Evolutionary conservation across 2,329 filamentous ascomycete genomes (phyloP).

Genomic region (Paraphoma sp.): DNA sequence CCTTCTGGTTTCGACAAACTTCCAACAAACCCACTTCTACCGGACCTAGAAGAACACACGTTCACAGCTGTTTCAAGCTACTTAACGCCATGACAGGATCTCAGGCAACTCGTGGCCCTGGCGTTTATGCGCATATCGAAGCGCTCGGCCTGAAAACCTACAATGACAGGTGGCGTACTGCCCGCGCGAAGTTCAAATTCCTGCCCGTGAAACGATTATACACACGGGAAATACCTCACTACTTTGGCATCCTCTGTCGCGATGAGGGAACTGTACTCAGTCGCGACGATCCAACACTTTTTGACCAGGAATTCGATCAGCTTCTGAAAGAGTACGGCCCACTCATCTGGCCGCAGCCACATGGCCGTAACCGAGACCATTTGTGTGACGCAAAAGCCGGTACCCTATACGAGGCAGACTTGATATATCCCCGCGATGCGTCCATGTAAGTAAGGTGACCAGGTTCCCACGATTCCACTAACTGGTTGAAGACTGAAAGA

Average conservation of each 20-base stretch:
- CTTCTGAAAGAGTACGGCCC: constrained; percentile 16
- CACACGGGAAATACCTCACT: constrained; percentile 9
- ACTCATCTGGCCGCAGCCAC: constrained; percentile 16
- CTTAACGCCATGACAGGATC: neutral
- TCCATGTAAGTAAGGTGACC: constrained; percentile 2
- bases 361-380: constrained; percentile 9
- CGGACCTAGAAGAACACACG: too few species aligned
- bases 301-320: constrained; percentile 17
- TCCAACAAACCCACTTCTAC: too few species aligned
- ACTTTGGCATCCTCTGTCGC: constrained; percentile 13
- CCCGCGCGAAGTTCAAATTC: neutral
- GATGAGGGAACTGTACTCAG: constrained; percentile 10
- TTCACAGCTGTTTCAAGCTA: neutral
- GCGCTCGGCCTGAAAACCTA: neutral
- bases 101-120: neutral
- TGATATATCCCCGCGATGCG: constrained; percentile 20
- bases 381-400: constrained; percentile 11
- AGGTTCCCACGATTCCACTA: neutral
- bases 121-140: neutral
- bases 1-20: too few species aligned
- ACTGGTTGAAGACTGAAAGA: neutral
- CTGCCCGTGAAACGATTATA: constrained; percentile 11
- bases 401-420: constrained; percentile 9
- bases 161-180: neutral
- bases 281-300: constrained; percentile 10